Percentiles rank a stretch among this genome's conserved stretches.
Conservation (phyloP, 1,284 basidiomycete species). For the Leccinum laetum region DNA sequence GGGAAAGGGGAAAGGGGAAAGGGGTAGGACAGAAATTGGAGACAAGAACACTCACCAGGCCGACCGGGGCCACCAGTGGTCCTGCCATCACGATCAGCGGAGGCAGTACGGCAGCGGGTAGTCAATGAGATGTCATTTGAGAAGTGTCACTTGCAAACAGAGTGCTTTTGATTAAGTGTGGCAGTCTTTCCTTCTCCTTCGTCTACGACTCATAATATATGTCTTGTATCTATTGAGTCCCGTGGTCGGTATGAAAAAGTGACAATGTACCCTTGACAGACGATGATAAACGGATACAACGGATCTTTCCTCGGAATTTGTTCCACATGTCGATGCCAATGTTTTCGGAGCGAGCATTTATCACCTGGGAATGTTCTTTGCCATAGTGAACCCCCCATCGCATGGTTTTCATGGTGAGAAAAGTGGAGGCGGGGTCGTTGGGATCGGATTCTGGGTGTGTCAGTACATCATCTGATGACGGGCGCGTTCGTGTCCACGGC, state of each 20-base stretch:
- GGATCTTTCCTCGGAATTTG: conserved; percentile 73
- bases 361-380: conserved; percentile 81
- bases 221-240: neutral
- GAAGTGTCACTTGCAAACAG: conserved; percentile 14
- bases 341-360: conserved; percentile 88
- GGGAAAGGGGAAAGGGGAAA: too few species aligned
- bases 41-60: too few species aligned
- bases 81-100: too few species aligned
- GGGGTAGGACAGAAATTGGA: too few species aligned
- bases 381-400: conserved; percentile 92
- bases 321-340: conserved; percentile 83
- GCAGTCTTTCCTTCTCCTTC: conserved; percentile 75
- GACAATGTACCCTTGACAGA: conserved; percentile 67
- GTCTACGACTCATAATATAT: conserved; percentile 94
- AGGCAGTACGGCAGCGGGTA: too few species aligned
- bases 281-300: conserved; percentile 61
- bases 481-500: conserved; percentile 71
- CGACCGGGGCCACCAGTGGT: too few species aligned
- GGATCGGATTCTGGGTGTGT: conserved; percentile 1
- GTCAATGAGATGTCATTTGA: too few species aligned
- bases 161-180: conserved; percentile 76
- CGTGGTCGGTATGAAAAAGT: neutral
- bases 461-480: conserved; percentile 49
- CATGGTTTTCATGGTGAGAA: conserved; percentile 70
- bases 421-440: neutral